Conservation (phyloP, 192 early-diverging fungal genomes). For the Coemansia sp. region DNA sequence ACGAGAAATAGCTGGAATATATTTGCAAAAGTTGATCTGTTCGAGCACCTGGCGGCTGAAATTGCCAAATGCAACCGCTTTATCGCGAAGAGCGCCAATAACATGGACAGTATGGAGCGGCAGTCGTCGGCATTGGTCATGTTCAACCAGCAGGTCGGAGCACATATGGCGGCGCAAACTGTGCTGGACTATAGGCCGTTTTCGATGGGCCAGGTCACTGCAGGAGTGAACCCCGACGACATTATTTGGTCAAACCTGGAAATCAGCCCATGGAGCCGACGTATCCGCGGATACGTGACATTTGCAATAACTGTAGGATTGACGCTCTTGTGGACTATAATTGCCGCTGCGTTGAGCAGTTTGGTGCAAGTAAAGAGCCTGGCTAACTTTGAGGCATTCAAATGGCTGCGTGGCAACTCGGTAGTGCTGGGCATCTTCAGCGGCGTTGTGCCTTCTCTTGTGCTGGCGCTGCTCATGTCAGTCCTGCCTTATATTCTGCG, state of each 20-base stretch:
- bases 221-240: conserved; percentile 68
- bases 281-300: conserved; percentile 59
- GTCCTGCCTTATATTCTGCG: conserved; percentile 68
- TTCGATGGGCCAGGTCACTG: conserved; percentile 64
- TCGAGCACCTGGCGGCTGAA: conserved; percentile 34
- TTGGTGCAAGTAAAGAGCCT: conserved; percentile 59
- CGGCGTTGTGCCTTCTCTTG: conserved; percentile 75
- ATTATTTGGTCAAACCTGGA: conserved; percentile 82
- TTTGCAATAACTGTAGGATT: conserved; percentile 57
- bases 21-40: conserved; percentile 48
- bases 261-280: conserved; percentile 52
- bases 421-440: conserved; percentile 57
- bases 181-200: conserved; percentile 63
- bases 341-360: conserved; percentile 61
- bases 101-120: conserved; percentile 22
- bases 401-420: conserved; percentile 18
- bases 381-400: conserved; percentile 55
- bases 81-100: conserved; percentile 46
- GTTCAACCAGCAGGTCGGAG: conserved; percentile 71
- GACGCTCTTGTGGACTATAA: conserved; percentile 71
- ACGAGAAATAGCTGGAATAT: neutral
- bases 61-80: conserved; percentile 35
- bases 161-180: conserved; percentile 76
- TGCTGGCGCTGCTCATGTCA: conserved; percentile 68
- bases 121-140: conserved; percentile 77